A percentile compares a stretch with the other conserved stretches of the same genome.
Evolutionary conservation across 1,284 basidiomycete genomes (phyloP).

Genomic region (Agroathelia rolfsii): DNA sequence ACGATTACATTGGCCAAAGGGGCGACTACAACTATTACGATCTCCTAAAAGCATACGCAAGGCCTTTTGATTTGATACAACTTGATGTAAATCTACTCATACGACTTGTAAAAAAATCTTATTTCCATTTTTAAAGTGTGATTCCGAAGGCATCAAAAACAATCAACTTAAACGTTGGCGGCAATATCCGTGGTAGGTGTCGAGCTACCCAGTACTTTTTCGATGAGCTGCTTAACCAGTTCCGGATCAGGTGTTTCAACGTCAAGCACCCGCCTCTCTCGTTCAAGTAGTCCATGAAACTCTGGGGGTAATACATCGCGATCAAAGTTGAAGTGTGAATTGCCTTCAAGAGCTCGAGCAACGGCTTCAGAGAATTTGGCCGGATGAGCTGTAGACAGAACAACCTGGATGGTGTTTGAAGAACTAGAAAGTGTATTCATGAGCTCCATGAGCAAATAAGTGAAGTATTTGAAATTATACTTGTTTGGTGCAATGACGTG

Average conservation of each 20-base stretch:
- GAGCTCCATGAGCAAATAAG: slow-evolving; percentile 5
- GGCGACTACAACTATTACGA: no score
- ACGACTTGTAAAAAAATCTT: no score
- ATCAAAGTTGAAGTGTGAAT: slow-evolving; percentile 67
- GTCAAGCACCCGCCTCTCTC: slow-evolving; percentile 67
- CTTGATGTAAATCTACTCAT: no score
- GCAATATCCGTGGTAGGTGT: no score
- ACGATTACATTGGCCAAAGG: no score
- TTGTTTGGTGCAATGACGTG: slow-evolving; percentile 34
- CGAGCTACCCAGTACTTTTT: no score
- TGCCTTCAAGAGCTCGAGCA: slow-evolving; percentile 55
- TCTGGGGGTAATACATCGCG: slow-evolving; percentile 72
- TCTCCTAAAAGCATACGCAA: no score
- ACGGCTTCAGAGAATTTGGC: slow-evolving; percentile 98
- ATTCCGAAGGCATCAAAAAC: no score
- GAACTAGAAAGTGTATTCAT: slow-evolving; percentile 26
- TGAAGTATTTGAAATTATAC: slow-evolving; percentile 27
- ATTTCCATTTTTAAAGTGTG: no score
- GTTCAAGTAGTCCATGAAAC: slow-evolving; percentile 71
- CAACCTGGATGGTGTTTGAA: slow-evolving; percentile 57
- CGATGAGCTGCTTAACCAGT: slow-evolving; percentile 65
- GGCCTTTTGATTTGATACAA: no score
- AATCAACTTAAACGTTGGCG: no score
- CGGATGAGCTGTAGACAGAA: slow-evolving; percentile 94
- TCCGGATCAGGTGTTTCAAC: slow-evolving; percentile 60